Evolutionary conservation across 306 rosid species (phyloP).

Genomic region (Ammopiptanthus mongolicus): DNA sequence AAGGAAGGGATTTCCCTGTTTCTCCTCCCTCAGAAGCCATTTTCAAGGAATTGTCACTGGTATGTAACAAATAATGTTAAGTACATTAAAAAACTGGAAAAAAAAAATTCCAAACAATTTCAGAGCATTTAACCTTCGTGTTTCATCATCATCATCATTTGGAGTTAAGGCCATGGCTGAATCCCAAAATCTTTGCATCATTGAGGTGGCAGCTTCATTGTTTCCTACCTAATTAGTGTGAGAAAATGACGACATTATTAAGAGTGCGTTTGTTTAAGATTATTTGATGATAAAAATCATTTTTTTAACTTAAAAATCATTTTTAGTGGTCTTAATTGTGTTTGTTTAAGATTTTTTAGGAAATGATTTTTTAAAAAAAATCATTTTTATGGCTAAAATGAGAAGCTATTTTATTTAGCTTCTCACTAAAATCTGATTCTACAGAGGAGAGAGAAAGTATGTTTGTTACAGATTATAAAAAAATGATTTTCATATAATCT

Average conservation of each 20-base stretch:
- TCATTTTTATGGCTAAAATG: too few species aligned
- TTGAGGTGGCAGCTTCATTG: slow-evolving; percentile 64
- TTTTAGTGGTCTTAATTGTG: too few species aligned
- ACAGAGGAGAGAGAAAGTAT: too few species aligned
- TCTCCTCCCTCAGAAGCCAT: slow-evolving; percentile 88
- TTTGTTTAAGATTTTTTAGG: too few species aligned
- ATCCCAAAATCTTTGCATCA: slow-evolving; percentile 99
- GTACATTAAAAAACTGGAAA: slow-evolving; percentile 11
- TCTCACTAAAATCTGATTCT: too few species aligned
- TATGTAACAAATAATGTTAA: slow-evolving; percentile 24
- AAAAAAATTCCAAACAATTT: slow-evolving; percentile 2
- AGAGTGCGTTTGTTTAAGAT: too few species aligned
- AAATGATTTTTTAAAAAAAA: too few species aligned
- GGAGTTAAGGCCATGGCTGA: slow-evolving; percentile 85
- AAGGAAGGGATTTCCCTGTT: slow-evolving; percentile 53
- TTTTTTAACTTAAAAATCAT: too few species aligned
- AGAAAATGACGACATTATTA: slow-evolving; percentile 14
- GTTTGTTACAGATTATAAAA: too few species aligned
- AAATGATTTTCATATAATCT: too few species aligned
- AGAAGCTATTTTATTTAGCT: too few species aligned
- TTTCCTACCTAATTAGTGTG: slow-evolving; percentile 62
- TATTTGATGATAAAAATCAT: too few species aligned
- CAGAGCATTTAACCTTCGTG: slow-evolving; percentile 53
- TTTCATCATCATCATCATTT: slow-evolving; percentile 74
- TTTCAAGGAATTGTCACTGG: slow-evolving; percentile 78